Conservation (phyloP, 306 rosid genomes). For the Quercus variabilis region DNA sequence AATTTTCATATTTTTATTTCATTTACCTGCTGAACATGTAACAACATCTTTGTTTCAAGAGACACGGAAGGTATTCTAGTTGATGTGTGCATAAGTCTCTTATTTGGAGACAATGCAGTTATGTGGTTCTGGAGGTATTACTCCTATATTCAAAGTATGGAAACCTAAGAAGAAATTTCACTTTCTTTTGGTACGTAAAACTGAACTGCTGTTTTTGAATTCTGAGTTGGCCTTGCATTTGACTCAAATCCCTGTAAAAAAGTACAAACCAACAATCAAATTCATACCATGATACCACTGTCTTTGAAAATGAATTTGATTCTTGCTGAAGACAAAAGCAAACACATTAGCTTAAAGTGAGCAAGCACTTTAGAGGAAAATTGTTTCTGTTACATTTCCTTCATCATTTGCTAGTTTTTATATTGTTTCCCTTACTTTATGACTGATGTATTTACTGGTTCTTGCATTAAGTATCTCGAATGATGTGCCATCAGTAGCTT, state of each 20-base stretch:
- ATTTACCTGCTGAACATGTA: background rate
- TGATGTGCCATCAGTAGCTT: too few relatives aligned
- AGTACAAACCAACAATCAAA: background rate
- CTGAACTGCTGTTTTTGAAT: slow-evolving; percentile 38
- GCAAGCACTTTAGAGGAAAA: background rate
- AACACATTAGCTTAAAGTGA: too few relatives aligned
- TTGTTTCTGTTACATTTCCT: background rate
- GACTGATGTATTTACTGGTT: too few relatives aligned
- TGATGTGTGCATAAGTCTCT: background rate
- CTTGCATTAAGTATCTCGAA: too few relatives aligned
- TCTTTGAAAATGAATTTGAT: background rate
- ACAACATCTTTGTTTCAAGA: background rate
- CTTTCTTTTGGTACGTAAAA: slow-evolving; percentile 23
- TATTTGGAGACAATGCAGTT: background rate
- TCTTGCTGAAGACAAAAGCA: too few relatives aligned
- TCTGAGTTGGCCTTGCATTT: slow-evolving; percentile 71
- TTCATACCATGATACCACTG: background rate
- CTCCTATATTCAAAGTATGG: background rate
- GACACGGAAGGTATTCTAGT: background rate
- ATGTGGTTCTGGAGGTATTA: background rate
- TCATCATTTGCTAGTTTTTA: background rate
- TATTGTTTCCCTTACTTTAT: too few relatives aligned
- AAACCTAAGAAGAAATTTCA: slow-evolving; percentile 12
- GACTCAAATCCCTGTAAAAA: slow-evolving; percentile 41
- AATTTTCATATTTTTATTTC: background rate